phyloP scores from a whole-genome alignment of 2,329 filamentous ascomycete genomes.

The Ceratocystis lukuohia region DNA sequence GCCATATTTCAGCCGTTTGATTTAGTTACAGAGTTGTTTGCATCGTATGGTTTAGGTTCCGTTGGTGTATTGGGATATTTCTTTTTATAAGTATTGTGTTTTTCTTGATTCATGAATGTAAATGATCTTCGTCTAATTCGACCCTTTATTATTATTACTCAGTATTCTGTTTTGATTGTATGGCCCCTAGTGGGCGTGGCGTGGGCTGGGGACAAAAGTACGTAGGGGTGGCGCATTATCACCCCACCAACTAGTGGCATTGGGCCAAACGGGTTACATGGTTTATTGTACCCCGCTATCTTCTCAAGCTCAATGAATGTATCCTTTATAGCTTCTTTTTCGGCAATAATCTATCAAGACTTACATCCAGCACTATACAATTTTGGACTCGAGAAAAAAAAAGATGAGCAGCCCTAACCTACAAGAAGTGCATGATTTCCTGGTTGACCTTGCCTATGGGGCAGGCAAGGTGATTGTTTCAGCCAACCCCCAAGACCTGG shows the following conservation, averaged over 20 bases:
- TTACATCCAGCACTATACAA: neutral
- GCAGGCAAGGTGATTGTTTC: constrained; percentile 51
- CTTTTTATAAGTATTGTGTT: neutral
- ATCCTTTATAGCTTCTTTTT: no score
- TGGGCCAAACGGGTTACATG: no score
- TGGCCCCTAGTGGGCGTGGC: neutral
- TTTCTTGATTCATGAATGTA: constrained; percentile 1
- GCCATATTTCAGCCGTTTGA: neutral
- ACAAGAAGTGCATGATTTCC: constrained; percentile 46
- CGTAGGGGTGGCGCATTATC: no score
- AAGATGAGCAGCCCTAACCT: constrained; percentile 45
- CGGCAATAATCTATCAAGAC: no score
- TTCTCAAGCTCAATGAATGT: neutral
- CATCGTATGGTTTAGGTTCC: neutral
- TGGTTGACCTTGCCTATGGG: constrained; percentile 46
- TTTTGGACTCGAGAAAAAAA: neutral
- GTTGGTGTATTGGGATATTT: neutral
- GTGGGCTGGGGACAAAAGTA: neutral
- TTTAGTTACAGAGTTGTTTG: neutral
- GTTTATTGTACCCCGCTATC: neutral
- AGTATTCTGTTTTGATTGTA: neutral
- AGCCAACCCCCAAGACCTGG: constrained; percentile 45
- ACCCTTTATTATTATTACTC: neutral
- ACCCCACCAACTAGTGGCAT: no score
- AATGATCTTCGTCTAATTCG: constrained; percentile 2